Base-by-base conservation (phyloP, 129 eudicot species). In the Glebionis coronaria region DNA sequence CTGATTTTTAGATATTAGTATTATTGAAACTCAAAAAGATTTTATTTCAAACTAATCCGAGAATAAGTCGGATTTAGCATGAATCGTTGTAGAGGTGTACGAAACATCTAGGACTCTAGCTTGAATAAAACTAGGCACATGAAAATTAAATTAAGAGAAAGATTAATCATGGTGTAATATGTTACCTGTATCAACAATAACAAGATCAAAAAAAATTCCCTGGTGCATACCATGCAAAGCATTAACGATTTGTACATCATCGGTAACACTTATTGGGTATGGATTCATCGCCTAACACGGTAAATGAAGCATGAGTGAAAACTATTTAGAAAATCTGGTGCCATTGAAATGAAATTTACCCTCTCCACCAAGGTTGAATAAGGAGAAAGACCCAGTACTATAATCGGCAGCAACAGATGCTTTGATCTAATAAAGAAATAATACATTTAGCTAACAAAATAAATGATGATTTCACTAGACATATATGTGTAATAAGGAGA, bases 211-310 rank as follows among this genome's bases (percentile, higher is more conserved):
- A 71, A 93, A 93, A 69, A 86, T 88, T 23, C 98, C 97, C 68
- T 93, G 83, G 70, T 86, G 95, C 97, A 89, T 93, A 49, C 86
- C 84, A 79, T 93, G 93, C 67, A 93, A 79, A 47, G 99, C 99
- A 77, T 93, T 97, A 76, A 93, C 93, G 28, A 93, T 86, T 21
- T 97, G 97, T 69, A 95, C 87, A 79, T 89, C 99, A 70, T 81
- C 72, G 13, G 86, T 78, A 12, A 92, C 93, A 82, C 95, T 86
- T 76, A 89, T 97, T 46, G 99, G 99, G 76, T 89, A 86, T 19
- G 88, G 97, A 57, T 97, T 93, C 97, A 93, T 93, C 69, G 84
- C 96, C 98, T 88, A 69, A 31, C n/a, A 78, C 14, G 71, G 71
- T 47, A 31, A 68, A 42, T 42, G 38, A 25, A 73, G 45, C 64